phyloP scores from a whole-genome alignment of 2,329 filamentous ascomycete genomes.

The Parastagonospora avenae region DNA sequence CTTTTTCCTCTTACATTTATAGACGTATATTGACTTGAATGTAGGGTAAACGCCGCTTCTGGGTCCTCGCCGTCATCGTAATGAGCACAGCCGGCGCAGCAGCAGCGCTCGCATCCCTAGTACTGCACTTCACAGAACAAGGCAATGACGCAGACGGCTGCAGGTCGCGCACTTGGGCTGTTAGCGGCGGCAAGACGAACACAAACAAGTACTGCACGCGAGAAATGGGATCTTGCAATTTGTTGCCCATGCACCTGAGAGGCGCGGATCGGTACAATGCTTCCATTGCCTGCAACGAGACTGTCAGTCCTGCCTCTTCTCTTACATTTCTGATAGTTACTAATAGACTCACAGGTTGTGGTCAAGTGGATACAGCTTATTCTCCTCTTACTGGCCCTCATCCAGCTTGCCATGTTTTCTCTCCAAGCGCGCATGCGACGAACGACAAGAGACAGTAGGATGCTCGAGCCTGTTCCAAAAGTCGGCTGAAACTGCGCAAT shows the following conservation, averaged over 20 bases:
- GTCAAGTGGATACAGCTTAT: constrained; percentile 39
- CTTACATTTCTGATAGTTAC: neutral
- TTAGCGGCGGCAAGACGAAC: constrained; percentile 27
- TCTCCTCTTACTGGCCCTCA: constrained; percentile 22
- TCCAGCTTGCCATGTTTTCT: constrained; percentile 28
- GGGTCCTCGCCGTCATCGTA: constrained; percentile 26
- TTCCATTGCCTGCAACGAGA: constrained; percentile 29
- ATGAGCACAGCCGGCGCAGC: constrained; percentile 19
- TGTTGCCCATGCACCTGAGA: constrained; percentile 19
- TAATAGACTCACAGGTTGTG: constrained; percentile 17
- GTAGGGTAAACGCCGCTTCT: constrained; percentile 35
- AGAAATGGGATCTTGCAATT: constrained; percentile 35
- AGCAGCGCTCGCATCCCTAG: constrained; percentile 27
- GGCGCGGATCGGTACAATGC: constrained; percentile 15
- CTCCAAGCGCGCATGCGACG: constrained; percentile 28
- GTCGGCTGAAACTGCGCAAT: neutral
- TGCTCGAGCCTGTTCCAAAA: neutral
- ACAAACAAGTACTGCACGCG: constrained; percentile 36
- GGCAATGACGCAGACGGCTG: constrained; percentile 33
- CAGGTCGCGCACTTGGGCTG: constrained; percentile 22
- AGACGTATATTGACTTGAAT: neutral
- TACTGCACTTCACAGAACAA: constrained; percentile 31
- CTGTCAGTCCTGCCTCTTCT: constrained; percentile 20
- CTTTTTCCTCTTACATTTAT: neutral
- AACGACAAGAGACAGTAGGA: constrained; percentile 19